phyloP scores from a whole-genome alignment of 2,329 filamentous ascomycete species.

The Neonectria punicea region DNA sequence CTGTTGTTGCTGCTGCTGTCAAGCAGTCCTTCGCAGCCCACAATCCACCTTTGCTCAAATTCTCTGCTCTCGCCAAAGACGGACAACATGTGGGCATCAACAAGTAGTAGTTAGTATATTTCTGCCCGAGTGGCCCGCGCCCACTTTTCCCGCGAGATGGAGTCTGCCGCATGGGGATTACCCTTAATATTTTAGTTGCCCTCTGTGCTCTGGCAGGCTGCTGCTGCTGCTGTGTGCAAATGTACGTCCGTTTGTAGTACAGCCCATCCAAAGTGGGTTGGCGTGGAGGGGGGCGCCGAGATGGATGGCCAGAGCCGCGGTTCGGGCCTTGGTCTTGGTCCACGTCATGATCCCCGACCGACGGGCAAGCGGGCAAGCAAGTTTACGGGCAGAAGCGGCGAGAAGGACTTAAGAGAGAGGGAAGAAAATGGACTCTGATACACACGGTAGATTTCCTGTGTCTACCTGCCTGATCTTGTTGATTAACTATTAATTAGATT shows the following conservation, averaged over 20 bases:
- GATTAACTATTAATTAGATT: not conserved
- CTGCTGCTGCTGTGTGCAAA: not conserved
- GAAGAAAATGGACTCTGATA: not conserved
- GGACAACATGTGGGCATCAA: not conserved
- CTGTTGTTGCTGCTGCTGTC: not conserved
- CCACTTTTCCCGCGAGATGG: constrained; percentile 7
- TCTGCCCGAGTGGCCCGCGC: not conserved
- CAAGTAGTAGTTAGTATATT: not conserved
- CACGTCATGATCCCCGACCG: constrained; percentile 34
- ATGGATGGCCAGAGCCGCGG: constrained; percentile 33
- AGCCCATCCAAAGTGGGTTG: constrained; percentile 13
- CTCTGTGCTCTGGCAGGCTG: not conserved
- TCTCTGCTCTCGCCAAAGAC: not conserved
- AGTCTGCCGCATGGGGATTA: not conserved
- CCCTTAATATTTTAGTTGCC: not conserved
- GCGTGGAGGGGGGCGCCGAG: not conserved
- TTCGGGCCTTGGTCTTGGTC: constrained; percentile 40
- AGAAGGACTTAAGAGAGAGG: not conserved
- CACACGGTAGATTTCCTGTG: no score
- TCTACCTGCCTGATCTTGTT: no score
- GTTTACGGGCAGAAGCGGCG: not conserved
- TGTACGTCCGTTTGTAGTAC: not conserved
- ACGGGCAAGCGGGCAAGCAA: not conserved
- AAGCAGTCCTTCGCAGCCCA: not conserved
- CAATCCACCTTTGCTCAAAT: not conserved